phyloP scores from a whole-genome alignment of 768 basidiomycete species.

The Dioszegia crocea region DNA sequence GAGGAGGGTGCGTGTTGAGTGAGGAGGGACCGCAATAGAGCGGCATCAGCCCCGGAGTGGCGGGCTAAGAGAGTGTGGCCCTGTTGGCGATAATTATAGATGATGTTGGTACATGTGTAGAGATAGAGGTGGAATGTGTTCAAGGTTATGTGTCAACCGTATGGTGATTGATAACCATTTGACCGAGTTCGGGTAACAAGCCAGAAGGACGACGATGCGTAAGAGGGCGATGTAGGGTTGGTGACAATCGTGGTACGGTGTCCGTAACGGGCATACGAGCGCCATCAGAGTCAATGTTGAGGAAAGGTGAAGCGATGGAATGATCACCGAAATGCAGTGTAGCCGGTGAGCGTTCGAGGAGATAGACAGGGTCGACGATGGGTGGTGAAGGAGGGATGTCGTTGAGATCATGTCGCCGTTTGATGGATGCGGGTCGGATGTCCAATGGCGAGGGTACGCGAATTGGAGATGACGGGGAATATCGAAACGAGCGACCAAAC shows the following conservation, averaged over 20 bases:
- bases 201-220: conserved; percentile 11
- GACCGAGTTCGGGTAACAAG: conserved; percentile 6
- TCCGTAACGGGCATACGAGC: conserved; percentile 3
- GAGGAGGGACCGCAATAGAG: conserved; percentile 60
- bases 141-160: too few relatives aligned
- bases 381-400: conserved; percentile 36
- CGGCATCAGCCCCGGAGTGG: conserved; percentile 74
- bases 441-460: background rate
- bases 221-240: background rate
- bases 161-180: background rate
- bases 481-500: background rate
- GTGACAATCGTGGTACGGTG: conserved; percentile 2
- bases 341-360: conserved; percentile 17
- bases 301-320: conserved; percentile 34
- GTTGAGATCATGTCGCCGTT: conserved; percentile 22
- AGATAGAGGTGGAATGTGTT: too few relatives aligned
- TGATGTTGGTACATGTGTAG: background rate
- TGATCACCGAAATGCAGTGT: conserved; percentile 8
- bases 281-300: conserved; percentile 24
- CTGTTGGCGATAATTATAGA: conserved; percentile 52
- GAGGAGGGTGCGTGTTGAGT: conserved; percentile 56
- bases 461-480: background rate
- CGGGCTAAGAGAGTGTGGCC: conserved; percentile 80
- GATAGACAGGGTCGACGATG: conserved; percentile 21
- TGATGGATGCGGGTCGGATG: conserved; percentile 12